Percentiles rank a stretch among this genome's conserved stretches.
Evolutionary conservation across 305 asterid genomes (phyloP).

Genomic region (Fraxinus sp.): DNA sequence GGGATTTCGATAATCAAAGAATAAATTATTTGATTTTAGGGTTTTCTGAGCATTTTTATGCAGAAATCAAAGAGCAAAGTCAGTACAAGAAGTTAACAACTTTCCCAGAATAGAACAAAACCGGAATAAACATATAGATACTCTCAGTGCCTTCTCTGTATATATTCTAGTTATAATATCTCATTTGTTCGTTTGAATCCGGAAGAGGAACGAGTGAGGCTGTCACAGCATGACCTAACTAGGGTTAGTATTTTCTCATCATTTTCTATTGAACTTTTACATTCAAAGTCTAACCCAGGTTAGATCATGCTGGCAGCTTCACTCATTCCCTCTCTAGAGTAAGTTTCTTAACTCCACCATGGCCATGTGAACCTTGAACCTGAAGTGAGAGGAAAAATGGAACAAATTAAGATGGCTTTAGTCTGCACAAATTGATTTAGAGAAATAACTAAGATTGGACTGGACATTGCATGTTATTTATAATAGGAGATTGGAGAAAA

Average conservation of each 20-base stretch:
- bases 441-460: constrained; percentile 16
- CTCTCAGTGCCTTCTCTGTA: constrained; percentile 2
- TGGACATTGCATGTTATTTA: constrained; percentile 31
- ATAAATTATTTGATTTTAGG: background rate
- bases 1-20: background rate
- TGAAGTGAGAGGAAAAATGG: background rate
- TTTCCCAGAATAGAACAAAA: background rate
- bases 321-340: constrained; percentile 62
- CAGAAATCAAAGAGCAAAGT: background rate
- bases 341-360: constrained; percentile 5
- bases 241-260: constrained; percentile 20
- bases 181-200: constrained; percentile 24
- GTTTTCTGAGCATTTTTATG: background rate
- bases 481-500: constrained; percentile 21
- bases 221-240: constrained; percentile 87
- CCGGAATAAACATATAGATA: background rate
- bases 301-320: constrained; percentile 99
- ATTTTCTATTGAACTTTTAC: background rate
- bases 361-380: background rate
- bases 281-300: constrained; percentile 33
- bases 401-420: background rate
- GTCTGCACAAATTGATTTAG: background rate
- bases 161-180: constrained; percentile 2
- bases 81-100: background rate
- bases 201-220: constrained; percentile 87